Conservation (phyloP, 2,329 filamentous ascomycete species). For the Penicillium sp. region DNA sequence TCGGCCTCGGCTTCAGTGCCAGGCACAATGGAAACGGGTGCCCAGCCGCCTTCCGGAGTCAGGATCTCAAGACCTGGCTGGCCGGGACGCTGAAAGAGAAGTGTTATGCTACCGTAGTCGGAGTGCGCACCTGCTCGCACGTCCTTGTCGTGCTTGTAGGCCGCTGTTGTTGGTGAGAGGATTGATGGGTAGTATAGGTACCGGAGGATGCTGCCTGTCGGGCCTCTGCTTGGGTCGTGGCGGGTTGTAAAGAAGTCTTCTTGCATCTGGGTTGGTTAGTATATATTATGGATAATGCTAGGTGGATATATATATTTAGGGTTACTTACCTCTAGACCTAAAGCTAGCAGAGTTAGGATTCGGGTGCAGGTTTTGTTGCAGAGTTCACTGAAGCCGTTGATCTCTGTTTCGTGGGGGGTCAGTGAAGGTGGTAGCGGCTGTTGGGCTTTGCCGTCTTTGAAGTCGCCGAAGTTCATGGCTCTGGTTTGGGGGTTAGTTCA, state of each 20-base stretch:
- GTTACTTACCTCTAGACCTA: slow-evolving; percentile 63
- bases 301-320: not conserved
- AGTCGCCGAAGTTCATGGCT: slow-evolving; percentile 89
- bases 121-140: slow-evolving; percentile 89
- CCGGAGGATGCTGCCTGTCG: slow-evolving; percentile 61
- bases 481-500: slow-evolving; percentile 45
- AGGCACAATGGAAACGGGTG: slow-evolving; percentile 65
- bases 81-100: slow-evolving; percentile 79
- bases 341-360: slow-evolving; percentile 73
- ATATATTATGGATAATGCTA: not conserved
- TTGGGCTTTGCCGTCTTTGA: slow-evolving; percentile 63
- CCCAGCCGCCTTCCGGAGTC: slow-evolving; percentile 58
- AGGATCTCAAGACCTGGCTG: slow-evolving; percentile 86
- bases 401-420: slow-evolving; percentile 55
- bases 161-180: slow-evolving; percentile 41
- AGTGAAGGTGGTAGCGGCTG: slow-evolving; percentile 74
- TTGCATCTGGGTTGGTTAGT: slow-evolving; percentile 38
- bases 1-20: slow-evolving; percentile 11
- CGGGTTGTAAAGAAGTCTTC: slow-evolving; percentile 59
- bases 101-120: slow-evolving; percentile 70
- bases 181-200: slow-evolving; percentile 70
- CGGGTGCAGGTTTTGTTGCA: slow-evolving; percentile 72
- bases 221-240: slow-evolving; percentile 53
- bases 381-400: slow-evolving; percentile 64
- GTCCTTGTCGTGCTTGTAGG: slow-evolving; percentile 55